A percentile compares a stretch with the other conserved stretches of the same genome.
Evolutionary conservation across 192 early-diverging fungal species (phyloP).

Genomic region (Kappamyces sp.): DNA sequence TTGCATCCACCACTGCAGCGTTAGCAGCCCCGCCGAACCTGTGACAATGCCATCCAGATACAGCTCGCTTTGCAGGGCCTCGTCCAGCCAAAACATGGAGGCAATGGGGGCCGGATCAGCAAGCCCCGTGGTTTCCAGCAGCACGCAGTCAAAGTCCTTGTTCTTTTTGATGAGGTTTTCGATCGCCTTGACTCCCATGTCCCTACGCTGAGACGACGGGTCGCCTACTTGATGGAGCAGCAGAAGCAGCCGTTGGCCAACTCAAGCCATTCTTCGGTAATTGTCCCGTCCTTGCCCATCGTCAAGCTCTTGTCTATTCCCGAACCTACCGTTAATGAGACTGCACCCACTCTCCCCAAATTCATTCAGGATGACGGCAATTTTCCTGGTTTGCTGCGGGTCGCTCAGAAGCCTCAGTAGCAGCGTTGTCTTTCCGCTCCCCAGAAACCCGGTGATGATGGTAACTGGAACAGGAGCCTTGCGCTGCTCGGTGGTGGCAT

Average conservation of each 20-base stretch:
- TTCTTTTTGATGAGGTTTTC: slow-evolving; percentile 88
- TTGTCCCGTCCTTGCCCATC: slow-evolving; percentile 69
- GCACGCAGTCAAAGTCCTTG: slow-evolving; percentile 92
- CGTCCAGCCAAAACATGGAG: slow-evolving; percentile 96
- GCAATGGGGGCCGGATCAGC: slow-evolving; percentile 83
- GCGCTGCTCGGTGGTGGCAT: slow-evolving; percentile 1
- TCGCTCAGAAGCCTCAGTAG: slow-evolving; percentile 57
- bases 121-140: slow-evolving; percentile 89
- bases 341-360: slow-evolving; percentile 75
- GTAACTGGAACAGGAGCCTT: slow-evolving; percentile 47
- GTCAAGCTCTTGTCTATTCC: slow-evolving; percentile 93
- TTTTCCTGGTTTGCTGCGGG: slow-evolving; percentile 77
- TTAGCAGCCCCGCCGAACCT: slow-evolving; percentile 41
- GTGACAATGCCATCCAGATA: slow-evolving; percentile 64
- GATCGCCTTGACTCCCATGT: slow-evolving; percentile 89
- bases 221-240: slow-evolving; percentile 84
- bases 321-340: slow-evolving; percentile 45
- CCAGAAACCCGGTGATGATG: slow-evolving; percentile 60
- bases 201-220: slow-evolving; percentile 39
- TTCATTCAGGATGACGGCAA: slow-evolving; percentile 98
- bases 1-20: slow-evolving; percentile 79
- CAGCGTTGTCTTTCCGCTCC: slow-evolving; percentile 86
- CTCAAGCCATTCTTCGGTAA: slow-evolving; percentile 96
- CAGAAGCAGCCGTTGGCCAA: slow-evolving; percentile 96
- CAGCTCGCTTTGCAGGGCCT: slow-evolving; percentile 82